phyloP scores from a whole-genome alignment of 768 basidiomycete species.

The Psilocybe sp. region DNA sequence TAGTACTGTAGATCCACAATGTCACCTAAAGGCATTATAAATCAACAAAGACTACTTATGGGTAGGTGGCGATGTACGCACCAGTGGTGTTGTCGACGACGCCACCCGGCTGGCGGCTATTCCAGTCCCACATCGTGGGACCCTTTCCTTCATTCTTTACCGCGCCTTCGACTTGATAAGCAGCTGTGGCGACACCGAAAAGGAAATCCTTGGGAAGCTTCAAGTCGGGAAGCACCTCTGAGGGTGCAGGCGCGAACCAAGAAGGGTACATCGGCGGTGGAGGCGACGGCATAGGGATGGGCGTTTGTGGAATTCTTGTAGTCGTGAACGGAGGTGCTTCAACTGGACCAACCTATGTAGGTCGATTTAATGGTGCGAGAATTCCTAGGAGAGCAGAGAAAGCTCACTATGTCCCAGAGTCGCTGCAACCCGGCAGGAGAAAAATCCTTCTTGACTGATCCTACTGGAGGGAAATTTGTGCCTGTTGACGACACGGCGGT shows the following conservation, averaged over 20 bases:
- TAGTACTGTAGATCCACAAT: conserved; percentile 49
- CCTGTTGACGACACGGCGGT: conserved; percentile 5
- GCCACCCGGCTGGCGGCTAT: conserved; percentile 38
- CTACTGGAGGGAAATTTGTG: conserved; percentile 34
- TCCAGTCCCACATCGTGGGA: conserved; percentile 50
- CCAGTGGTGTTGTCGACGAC: conserved; percentile 44
- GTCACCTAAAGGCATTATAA: conserved; percentile 30
- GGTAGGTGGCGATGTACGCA: conserved; percentile 11
- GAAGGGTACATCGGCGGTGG: conserved; percentile 44
- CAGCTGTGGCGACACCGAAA: conserved; percentile 51
- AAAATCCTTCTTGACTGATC: conserved; percentile 38
- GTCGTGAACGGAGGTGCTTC: conserved; percentile 44
- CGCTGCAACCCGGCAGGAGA: conserved; percentile 33
- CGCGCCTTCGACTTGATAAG: conserved; percentile 54
- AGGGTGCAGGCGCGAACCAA: conserved; percentile 43
- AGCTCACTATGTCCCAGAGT: conserved; percentile 40
- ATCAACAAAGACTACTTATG: background rate
- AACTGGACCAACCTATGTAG: conserved; percentile 38
- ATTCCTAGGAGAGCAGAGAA: background rate
- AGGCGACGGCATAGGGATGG: conserved; percentile 37
- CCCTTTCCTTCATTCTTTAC: conserved; percentile 48
- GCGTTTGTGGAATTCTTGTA: conserved; percentile 34
- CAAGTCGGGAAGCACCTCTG: conserved; percentile 39
- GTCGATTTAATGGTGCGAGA: background rate
- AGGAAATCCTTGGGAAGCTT: conserved; percentile 46